Evolutionary conservation across 1,139 yeast genomes (phyloP).

Genomic region (Pichia sp.): DNA sequence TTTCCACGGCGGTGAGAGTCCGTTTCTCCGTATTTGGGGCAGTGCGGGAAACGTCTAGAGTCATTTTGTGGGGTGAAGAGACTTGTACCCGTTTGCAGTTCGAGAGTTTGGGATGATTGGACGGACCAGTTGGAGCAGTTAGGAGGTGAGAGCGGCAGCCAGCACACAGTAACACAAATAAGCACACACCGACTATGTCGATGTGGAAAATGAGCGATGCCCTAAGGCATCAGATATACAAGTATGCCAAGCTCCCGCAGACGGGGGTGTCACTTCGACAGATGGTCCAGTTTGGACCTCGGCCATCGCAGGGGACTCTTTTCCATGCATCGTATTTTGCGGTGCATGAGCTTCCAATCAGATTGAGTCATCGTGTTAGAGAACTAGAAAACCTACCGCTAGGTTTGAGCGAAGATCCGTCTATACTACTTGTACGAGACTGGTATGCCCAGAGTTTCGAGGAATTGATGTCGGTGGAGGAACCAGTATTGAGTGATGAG

Average conservation of each 20-base stretch:
- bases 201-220: constrained; percentile 31
- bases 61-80: constrained; percentile 3
- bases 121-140: no score
- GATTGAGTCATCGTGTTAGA: constrained; percentile 81
- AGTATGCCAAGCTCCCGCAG: constrained; percentile 72
- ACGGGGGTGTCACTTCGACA: constrained; percentile 81
- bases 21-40: constrained; percentile 13
- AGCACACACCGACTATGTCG: constrained; percentile 13
- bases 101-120: no score
- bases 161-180: not conserved
- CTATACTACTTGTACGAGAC: constrained; percentile 70
- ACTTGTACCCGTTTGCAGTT: not conserved
- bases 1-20: constrained; percentile 4
- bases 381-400: constrained; percentile 79
- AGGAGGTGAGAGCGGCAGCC: no score
- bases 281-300: constrained; percentile 89
- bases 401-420: constrained; percentile 68
- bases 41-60: constrained; percentile 2
- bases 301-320: constrained; percentile 72
- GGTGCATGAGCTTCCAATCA: constrained; percentile 81
- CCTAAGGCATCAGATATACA: constrained; percentile 33
- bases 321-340: constrained; percentile 83
- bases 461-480: constrained; percentile 60
- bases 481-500: constrained; percentile 39
- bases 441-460: constrained; percentile 94